Conservation (phyloP, 2,329 filamentous ascomycete species). For the Sporothrix protearum region DNA sequence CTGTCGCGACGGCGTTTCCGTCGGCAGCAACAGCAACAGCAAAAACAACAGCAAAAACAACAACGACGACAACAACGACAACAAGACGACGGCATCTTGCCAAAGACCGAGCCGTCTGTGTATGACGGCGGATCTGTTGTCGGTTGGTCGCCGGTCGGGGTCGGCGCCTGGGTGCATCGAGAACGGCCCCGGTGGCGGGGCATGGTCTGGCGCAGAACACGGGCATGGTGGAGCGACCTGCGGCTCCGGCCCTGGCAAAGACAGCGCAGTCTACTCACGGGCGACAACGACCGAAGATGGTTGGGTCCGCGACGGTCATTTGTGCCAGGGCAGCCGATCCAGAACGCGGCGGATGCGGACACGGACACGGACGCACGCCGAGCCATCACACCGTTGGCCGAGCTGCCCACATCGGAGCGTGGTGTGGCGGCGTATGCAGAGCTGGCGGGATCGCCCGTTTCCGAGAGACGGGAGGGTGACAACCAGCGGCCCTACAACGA, state of each 20-base stretch:
- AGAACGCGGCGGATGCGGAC: neutral
- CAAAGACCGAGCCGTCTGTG: neutral
- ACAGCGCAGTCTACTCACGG: neutral
- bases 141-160: slow-evolving; percentile 17
- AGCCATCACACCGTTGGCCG: neutral
- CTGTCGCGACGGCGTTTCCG: neutral
- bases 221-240: neutral
- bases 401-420: slow-evolving; percentile 2
- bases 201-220: neutral
- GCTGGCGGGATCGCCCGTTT: neutral
- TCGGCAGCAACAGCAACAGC: neutral
- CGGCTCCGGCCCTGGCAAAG: neutral
- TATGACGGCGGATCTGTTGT: neutral
- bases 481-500: neutral
- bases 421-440: neutral
- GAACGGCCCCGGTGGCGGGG: slow-evolving; percentile 1
- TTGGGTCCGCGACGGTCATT: neutral
- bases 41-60: neutral
- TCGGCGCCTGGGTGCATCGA: slow-evolving; percentile 20
- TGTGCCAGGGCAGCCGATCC: neutral
- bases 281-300: neutral
- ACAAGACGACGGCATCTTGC: neutral
- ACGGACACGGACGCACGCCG: neutral
- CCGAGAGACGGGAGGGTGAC: neutral
- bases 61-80: neutral